A percentile compares a stretch with the other conserved stretches of the same genome.
Evolutionary conservation across 495 filamentous ascomycete species (phyloP).

Genomic region (Aspergillus baeticus): DNA sequence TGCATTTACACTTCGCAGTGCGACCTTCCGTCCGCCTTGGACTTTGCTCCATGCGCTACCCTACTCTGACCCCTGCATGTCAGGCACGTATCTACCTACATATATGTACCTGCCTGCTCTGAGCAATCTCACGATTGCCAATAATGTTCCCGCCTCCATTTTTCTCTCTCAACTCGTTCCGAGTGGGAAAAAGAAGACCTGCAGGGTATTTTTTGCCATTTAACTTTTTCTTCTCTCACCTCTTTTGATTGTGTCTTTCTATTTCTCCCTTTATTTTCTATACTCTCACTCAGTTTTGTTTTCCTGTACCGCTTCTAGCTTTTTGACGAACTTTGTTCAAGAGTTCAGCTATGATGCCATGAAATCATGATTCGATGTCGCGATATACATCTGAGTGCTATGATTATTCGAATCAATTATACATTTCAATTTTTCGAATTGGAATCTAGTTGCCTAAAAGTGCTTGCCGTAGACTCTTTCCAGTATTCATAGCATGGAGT

Average conservation of each 20-base stretch:
- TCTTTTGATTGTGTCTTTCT: conserved; percentile 3
- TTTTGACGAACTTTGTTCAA: neutral
- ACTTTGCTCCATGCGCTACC: conserved; percentile 1
- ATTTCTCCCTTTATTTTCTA: conserved; percentile 4
- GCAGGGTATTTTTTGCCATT: conserved; percentile 23
- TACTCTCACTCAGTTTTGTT: neutral
- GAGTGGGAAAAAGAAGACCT: neutral
- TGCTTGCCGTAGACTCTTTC: too few species aligned
- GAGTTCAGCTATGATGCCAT: conserved; percentile 13
- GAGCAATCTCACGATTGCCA: neutral
- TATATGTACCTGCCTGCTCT: neutral
- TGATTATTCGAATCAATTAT: conserved; percentile 7
- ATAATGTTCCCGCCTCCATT: neutral
- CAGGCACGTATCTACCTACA: conserved; percentile 5
- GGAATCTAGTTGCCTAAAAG: too few species aligned
- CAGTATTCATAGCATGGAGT: too few species aligned
- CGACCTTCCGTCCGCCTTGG: conserved; percentile 4
- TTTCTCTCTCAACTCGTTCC: conserved; percentile 8
- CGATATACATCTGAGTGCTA: conserved; percentile 13
- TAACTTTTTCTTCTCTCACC: conserved; percentile 13
- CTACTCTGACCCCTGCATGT: conserved; percentile 1
- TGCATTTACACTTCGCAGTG: conserved; percentile 11
- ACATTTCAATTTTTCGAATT: neutral
- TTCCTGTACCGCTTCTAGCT: neutral
- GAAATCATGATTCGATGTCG: conserved; percentile 15